These are phyloP conservation scores for Davidsoniella australis DNA, from an alignment of 2,329 filamentous ascomycete species.

Conservation along the genomic window DNA sequence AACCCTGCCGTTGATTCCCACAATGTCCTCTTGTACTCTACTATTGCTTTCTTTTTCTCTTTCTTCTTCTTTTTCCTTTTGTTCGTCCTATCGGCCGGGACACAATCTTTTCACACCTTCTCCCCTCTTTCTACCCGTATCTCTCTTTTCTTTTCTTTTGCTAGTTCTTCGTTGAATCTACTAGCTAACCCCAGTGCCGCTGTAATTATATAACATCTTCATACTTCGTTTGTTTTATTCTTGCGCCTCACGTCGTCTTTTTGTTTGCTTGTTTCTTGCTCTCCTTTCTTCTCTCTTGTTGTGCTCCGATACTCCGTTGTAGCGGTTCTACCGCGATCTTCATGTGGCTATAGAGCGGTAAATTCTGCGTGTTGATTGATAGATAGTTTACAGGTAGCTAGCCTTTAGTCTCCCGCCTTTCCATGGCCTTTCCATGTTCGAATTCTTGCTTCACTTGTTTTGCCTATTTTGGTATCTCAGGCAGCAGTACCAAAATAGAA, in stretches of 20 bases:
- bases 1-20: background rate
- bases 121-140: conserved; percentile 7
- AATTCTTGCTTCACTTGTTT: no score
- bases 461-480: no score
- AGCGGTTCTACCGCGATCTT: no score
- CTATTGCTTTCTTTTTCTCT: conserved; percentile 4
- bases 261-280: background rate
- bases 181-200: conserved; percentile 1
- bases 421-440: no score
- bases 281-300: background rate
- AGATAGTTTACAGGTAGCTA: no score
- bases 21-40: background rate
- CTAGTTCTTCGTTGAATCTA: background rate
- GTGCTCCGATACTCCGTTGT: no score
- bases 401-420: no score
- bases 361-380: no score
- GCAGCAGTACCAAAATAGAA: no score
- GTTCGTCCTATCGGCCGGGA: conserved; percentile 8
- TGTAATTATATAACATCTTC: conserved; percentile 10
- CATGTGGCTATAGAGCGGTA: no score
- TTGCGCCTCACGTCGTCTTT: background rate
- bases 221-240: background rate
- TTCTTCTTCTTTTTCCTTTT: conserved; percentile 6
- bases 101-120: conserved; percentile 5
- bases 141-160: conserved; percentile 9